Evolutionary conservation across 2,329 filamentous ascomycete species (phyloP), one percentile per base, ranked within the genome.

Genomic region (Stachybotrys chlorohalonatus): DNA sequence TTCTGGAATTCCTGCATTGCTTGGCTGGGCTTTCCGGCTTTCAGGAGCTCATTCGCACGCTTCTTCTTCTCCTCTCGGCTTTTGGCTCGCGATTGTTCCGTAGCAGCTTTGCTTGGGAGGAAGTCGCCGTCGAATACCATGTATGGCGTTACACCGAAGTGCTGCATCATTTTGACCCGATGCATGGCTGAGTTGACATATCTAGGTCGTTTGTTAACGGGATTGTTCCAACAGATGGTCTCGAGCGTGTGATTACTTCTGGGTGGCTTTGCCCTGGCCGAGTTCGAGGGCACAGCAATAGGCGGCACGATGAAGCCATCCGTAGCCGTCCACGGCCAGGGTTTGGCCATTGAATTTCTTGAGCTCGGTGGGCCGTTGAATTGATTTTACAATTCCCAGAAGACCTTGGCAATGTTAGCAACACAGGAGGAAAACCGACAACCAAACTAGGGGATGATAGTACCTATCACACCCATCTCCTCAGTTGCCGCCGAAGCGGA

Each of bases 121-220:
- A 88, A 91, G 67, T 96, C 94, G 58, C 94, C 94, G 72, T 99
- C 94, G 68, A 99, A 99, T 42, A 99, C 88, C 54, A 99, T 74
- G 69, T 95, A 99, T 0, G 94, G 94, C n/a, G 80, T 95, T 47
- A 97, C 83, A 30, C 92, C 93, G 68, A 95, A 96, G 71, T 96
- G 89, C 58, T 90, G 82, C 55, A 96, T 83, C 94, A 99, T 97
- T 57, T 87, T 86, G 52, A 99, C 91, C 57, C 92, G 89, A 66
- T 89, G 83, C 80, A 99, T 86, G 53, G 87, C 88, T 63, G 91
- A 95, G 66, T 95, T 89, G 66, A 99, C 84, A 76, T 91, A 94
- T 73, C 89, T 95, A 36, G 6, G 31, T 16, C 30, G 15, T 36
- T 32, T 17, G 13, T 1, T 11, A 2, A 16, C 57, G 45, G 58